phyloP scores from a whole-genome alignment of 768 basidiomycete species.

The Suillus plorans region DNA sequence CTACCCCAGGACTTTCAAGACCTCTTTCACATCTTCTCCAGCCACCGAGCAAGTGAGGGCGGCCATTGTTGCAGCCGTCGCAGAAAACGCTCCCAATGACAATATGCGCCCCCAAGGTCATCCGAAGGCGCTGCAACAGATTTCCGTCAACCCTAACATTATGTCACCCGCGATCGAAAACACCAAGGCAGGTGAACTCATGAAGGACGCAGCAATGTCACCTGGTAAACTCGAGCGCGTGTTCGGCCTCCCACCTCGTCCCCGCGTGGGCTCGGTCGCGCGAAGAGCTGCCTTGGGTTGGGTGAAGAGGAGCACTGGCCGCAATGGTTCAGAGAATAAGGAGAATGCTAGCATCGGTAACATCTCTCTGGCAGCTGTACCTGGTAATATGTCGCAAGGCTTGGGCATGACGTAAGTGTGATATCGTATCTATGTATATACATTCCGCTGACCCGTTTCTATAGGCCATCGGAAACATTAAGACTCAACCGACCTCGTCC shows the following conservation, averaged over 20 bases:
- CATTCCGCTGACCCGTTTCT: neutral
- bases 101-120: conserved; percentile 16
- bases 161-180: conserved; percentile 38
- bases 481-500: conserved; percentile 48
- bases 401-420: conserved; percentile 61
- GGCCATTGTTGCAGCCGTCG: conserved; percentile 19
- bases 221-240: conserved; percentile 30
- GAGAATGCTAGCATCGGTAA: conserved; percentile 33
- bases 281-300: conserved; percentile 60
- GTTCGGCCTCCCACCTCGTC: conserved; percentile 35
- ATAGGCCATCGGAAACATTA: conserved; percentile 40
- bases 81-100: conserved; percentile 18
- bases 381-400: conserved; percentile 30
- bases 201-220: conserved; percentile 33
- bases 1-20: conserved; percentile 58
- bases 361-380: neutral
- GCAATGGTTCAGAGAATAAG: conserved; percentile 54
- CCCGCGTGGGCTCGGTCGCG: conserved; percentile 54
- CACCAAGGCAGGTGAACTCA: conserved; percentile 20
- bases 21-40: conserved; percentile 39
- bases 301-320: conserved; percentile 59
- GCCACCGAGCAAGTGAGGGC: conserved; percentile 37
- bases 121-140: conserved; percentile 40
- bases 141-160: conserved; percentile 43
- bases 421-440: neutral